Percentiles rank a stretch among this genome's conserved stretches.
Conservation (phyloP, 345 rosid species). For the Raphanus sativus region DNA sequence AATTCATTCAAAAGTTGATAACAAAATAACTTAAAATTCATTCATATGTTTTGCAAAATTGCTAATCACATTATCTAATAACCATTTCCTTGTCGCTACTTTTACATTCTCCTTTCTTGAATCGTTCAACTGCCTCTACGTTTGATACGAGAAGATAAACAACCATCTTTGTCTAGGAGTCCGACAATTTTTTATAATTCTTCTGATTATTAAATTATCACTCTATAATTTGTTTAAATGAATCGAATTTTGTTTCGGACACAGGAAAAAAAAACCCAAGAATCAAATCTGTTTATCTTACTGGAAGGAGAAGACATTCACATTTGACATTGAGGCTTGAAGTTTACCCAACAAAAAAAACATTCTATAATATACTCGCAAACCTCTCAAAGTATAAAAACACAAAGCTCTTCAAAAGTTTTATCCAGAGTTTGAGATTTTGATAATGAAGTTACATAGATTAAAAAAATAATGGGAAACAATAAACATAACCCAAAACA, state of each 20-base stretch:
- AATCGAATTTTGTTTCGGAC: background rate
- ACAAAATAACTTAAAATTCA: background rate
- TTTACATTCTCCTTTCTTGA: slow-evolving; percentile 5
- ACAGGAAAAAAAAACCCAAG: too few species aligned
- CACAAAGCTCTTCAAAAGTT: background rate
- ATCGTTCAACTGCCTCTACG: slow-evolving; percentile 27
- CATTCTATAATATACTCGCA: background rate
- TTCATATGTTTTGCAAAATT: background rate
- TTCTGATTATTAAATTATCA: background rate
- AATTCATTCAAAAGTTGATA: background rate
- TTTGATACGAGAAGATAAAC: slow-evolving; percentile 36
- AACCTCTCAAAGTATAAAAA: background rate
- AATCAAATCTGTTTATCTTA: too few species aligned
- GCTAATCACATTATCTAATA: background rate
- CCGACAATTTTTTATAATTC: background rate
- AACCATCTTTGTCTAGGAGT: background rate
- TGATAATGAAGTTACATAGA: background rate
- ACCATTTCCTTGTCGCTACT: background rate
- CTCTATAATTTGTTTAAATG: background rate
- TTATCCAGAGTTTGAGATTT: background rate
- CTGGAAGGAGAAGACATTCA: too few species aligned
- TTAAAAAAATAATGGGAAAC: background rate
- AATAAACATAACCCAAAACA: background rate
- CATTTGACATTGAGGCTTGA: background rate
- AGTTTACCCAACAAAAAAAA: background rate